These are phyloP conservation scores for Cichorium intybus DNA, from an alignment of 140 eudicot species.

Conservation along the genomic window DNA sequence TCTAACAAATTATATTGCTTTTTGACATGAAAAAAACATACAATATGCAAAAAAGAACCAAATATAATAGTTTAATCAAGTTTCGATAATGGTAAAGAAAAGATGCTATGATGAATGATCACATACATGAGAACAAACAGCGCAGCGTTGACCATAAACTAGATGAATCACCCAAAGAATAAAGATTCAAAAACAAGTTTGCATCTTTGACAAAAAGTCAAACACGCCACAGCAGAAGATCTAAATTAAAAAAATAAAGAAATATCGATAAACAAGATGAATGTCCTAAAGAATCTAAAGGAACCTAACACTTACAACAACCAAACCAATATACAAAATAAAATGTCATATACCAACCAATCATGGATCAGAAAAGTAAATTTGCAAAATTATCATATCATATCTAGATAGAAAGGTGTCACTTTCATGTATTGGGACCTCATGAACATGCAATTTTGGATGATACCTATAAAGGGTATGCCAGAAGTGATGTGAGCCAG, in stretches of 20 bases:
- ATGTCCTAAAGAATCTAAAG: not conserved
- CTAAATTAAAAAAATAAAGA: not conserved
- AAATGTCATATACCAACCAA: conserved; percentile 12
- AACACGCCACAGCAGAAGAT: not conserved
- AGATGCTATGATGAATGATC: not conserved
- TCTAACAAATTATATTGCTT: not conserved
- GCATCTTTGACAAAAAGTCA: conserved; percentile 9
- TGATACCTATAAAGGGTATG: not conserved
- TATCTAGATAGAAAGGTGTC: not conserved
- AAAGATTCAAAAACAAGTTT: conserved; percentile 7
- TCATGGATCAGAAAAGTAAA: not conserved
- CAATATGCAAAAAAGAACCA: not conserved
- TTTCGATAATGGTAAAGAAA: not conserved
- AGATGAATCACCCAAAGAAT: conserved; percentile 2
- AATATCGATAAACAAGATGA: conserved; percentile 8
- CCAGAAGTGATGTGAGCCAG: not conserved
- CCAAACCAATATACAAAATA: not conserved
- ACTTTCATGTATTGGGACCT: not conserved
- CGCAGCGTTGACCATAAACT: not conserved
- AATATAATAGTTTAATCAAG: not conserved
- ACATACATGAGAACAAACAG: not conserved
- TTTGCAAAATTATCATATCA: not conserved
- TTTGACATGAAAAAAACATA: not conserved
- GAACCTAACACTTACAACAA: conserved; percentile 16
- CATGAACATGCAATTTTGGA: not conserved